Percentiles rank a stretch among this genome's conserved stretches.
Conservation (phyloP, 202 grass and related monocot species). For the Hordeum pubiflorum region DNA sequence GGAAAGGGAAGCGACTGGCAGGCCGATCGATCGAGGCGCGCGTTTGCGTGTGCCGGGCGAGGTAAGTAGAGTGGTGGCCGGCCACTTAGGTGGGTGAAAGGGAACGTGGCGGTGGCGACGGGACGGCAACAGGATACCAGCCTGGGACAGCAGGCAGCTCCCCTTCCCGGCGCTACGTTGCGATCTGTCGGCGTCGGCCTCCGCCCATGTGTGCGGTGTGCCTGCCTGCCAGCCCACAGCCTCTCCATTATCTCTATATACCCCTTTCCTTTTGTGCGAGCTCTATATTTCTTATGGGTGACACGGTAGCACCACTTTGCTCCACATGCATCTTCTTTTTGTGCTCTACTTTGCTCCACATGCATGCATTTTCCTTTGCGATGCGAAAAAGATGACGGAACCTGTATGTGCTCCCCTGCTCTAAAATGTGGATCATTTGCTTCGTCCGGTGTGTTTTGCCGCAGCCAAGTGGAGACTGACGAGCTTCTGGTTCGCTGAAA, state of each 20-base stretch:
- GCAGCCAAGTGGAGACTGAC: background rate
- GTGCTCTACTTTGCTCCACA: background rate
- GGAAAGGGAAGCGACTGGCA: background rate
- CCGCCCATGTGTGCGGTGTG: background rate
- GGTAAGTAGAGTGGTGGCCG: slow-evolving; percentile 7
- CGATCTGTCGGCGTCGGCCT: background rate
- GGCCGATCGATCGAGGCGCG: background rate
- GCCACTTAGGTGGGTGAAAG: background rate
- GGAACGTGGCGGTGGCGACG: slow-evolving; percentile 52
- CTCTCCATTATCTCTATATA: background rate
- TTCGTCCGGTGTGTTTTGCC: background rate
- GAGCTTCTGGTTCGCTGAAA: background rate
- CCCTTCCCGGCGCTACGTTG: background rate
- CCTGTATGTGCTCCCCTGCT: background rate
- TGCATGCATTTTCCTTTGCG: background rate
- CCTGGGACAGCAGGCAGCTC: slow-evolving; percentile 32
- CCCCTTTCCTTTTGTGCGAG: background rate
- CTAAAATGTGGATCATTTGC: slow-evolving; percentile 8
- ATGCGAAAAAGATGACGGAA: background rate
- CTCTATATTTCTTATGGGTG: background rate
- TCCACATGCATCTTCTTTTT: background rate
- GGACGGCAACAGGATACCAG: slow-evolving; percentile 43
- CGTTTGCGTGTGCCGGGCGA: slow-evolving; percentile 1
- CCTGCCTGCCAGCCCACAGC: background rate
- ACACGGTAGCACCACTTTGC: background rate